These are phyloP conservation scores for Chaetomium sp. DNA, from an alignment of 2,329 filamentous ascomycete species.

Conservation along the genomic window DNA sequence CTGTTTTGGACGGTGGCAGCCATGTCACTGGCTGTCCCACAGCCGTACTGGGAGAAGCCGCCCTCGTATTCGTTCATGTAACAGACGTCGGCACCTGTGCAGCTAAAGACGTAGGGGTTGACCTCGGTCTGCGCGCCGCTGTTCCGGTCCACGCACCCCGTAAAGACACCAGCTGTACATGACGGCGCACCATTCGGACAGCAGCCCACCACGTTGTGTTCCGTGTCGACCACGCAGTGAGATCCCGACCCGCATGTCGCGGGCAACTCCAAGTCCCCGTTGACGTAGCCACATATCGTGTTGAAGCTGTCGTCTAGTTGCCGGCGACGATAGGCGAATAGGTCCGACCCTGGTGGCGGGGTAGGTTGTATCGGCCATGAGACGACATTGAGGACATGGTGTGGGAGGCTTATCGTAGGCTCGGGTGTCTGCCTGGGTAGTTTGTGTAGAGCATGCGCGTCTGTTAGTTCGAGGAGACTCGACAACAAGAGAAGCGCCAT, in stretches of 20 bases:
- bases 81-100: constrained; percentile 53
- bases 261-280: constrained; percentile 53
- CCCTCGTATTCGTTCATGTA: constrained; percentile 59
- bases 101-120: constrained; percentile 61
- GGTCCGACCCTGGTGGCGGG: constrained; percentile 42
- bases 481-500: constrained; percentile 39
- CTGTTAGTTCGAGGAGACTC: constrained; percentile 33
- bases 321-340: constrained; percentile 43
- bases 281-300: constrained; percentile 61
- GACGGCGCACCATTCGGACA: constrained; percentile 54
- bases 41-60: constrained; percentile 60
- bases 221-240: constrained; percentile 58
- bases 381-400: constrained; percentile 39
- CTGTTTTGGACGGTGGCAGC: constrained; percentile 53
- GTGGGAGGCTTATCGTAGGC: constrained; percentile 37
- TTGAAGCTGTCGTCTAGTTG: constrained; percentile 44
- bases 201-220: constrained; percentile 55
- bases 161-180: constrained; percentile 60
- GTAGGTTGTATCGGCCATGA: constrained; percentile 45
- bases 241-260: constrained; percentile 61
- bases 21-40: constrained; percentile 52
- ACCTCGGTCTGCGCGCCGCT: constrained; percentile 53
- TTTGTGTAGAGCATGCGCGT: constrained; percentile 34
- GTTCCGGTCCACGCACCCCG: constrained; percentile 57
- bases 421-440: constrained; percentile 32